A percentile compares a stretch with the other conserved stretches of the same genome.
These are phyloP conservation scores for Podila clonocystis DNA, from an alignment of 192 early-diverging fungal species.

Conservation along the genomic window DNA sequence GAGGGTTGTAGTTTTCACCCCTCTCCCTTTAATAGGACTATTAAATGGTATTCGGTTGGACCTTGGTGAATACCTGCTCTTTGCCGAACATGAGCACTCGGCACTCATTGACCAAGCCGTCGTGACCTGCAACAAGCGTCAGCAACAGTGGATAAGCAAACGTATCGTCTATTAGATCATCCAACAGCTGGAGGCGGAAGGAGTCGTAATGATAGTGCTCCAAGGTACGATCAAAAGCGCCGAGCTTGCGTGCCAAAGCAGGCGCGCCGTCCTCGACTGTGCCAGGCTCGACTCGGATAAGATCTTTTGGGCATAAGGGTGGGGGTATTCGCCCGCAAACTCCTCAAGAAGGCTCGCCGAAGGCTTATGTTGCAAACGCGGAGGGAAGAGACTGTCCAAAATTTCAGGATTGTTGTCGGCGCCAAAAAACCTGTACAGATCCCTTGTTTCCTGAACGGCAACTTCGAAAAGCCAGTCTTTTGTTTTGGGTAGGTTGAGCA, in stretches of 20 bases:
- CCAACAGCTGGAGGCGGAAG: constrained; percentile 15
- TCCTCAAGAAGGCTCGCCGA: constrained; percentile 13
- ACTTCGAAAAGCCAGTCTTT: constrained; percentile 22
- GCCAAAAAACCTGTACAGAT: constrained; percentile 16
- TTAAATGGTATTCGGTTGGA: constrained; percentile 16
- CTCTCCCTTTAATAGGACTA: constrained; percentile 4
- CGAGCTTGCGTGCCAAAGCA: constrained; percentile 12
- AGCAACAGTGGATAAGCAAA: constrained; percentile 12
- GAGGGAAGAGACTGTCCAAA: constrained; percentile 11
- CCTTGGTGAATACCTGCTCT: constrained; percentile 15
- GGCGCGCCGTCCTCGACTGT: constrained; percentile 7
- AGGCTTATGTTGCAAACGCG: constrained; percentile 8
- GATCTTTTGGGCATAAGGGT: constrained; percentile 13
- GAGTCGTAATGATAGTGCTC: constrained; percentile 27
- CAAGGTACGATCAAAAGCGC: constrained; percentile 11
- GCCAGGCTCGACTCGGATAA: constrained; percentile 13
- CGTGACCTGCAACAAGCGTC: constrained; percentile 20
- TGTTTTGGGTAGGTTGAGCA: constrained; percentile 14
- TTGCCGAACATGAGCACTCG: constrained; percentile 11
- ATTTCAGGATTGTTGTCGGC: constrained; percentile 15
- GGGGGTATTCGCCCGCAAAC: constrained; percentile 21
- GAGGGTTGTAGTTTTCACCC: constrained; percentile 4
- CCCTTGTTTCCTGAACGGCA: constrained; percentile 7
- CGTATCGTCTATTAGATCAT: constrained; percentile 10
- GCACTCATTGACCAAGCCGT: constrained; percentile 9